Conservation (phyloP, 2,329 filamentous ascomycete genomes). For the Hypoxylon sp. region DNA sequence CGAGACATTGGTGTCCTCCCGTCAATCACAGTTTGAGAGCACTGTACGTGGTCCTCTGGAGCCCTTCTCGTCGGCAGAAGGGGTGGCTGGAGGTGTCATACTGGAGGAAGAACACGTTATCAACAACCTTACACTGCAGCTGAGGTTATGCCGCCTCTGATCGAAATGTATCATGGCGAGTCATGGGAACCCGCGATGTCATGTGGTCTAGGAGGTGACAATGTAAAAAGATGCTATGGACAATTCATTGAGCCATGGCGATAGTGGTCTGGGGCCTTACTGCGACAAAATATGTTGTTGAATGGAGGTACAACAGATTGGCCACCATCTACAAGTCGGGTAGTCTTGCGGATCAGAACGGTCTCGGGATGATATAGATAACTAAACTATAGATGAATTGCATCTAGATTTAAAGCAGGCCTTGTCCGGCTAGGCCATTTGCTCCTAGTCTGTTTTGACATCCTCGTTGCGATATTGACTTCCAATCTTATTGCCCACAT, state of each 20-base stretch:
- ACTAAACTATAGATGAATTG: conserved; percentile 8
- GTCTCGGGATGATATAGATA: conserved; percentile 1
- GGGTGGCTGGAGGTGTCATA: conserved; percentile 28
- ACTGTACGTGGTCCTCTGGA: conserved; percentile 42
- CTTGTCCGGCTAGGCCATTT: not conserved
- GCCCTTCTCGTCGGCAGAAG: conserved; percentile 27
- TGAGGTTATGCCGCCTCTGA: conserved; percentile 39
- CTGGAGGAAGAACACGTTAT: conserved; percentile 39
- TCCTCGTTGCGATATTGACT: not conserved
- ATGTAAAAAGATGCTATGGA: not conserved
- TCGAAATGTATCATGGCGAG: not conserved
- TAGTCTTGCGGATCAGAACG: not conserved
- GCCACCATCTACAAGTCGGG: not conserved
- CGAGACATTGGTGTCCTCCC: conserved; percentile 76
- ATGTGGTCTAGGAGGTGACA: not conserved
- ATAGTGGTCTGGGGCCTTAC: not conserved
- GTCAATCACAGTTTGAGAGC: conserved; percentile 67
- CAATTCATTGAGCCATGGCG: no score
- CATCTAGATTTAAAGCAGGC: not conserved
- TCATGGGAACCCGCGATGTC: not conserved
- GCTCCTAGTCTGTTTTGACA: not conserved
- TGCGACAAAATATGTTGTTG: not conserved
- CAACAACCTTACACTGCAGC: conserved; percentile 34
- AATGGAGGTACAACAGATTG: not conserved
- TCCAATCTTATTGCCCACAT: not conserved